A percentile compares a stretch with the other conserved stretches of the same genome.
Evolutionary conservation across 352 stramenopile species (phyloP).

Genomic region (Saprolegnia parasitica): DNA sequence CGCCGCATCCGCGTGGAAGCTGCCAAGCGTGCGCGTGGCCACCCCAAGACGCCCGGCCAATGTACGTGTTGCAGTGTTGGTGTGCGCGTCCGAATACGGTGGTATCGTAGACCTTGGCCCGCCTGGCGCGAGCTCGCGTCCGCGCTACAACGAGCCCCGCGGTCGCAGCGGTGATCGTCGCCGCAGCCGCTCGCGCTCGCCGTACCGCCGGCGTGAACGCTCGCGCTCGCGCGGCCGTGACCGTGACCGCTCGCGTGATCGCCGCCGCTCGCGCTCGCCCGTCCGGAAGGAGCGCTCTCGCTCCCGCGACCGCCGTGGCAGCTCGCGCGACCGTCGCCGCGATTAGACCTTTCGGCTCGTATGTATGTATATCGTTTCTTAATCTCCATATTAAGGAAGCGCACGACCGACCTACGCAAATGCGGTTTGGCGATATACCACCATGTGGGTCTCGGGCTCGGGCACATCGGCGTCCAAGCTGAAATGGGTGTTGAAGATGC

Average conservation of each 20-base stretch:
- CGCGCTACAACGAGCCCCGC: constrained; percentile 36
- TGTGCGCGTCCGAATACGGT: background rate
- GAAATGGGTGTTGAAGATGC: constrained; percentile 65
- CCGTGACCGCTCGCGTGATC: constrained; percentile 35
- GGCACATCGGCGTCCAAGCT: constrained; percentile 61
- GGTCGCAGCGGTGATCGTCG: constrained; percentile 44
- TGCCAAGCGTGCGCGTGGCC: constrained; percentile 70
- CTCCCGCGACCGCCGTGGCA: constrained; percentile 24
- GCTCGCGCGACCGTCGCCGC: background rate
- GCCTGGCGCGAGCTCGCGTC: constrained; percentile 48
- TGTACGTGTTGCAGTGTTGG: constrained; percentile 40
- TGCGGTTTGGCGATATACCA: constrained; percentile 40
- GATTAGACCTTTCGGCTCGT: background rate
- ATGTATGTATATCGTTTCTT: constrained; percentile 7
- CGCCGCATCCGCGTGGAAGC: constrained; percentile 72
- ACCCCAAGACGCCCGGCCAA: constrained; percentile 79
- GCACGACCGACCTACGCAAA: background rate
- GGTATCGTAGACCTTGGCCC: constrained; percentile 58
- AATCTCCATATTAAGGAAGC: constrained; percentile 1
- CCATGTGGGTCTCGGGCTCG: constrained; percentile 53
- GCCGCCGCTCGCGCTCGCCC: constrained; percentile 28
- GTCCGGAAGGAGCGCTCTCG: constrained; percentile 33
- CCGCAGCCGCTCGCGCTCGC: constrained; percentile 36
- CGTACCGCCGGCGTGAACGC: constrained; percentile 48
- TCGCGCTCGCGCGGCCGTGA: constrained; percentile 38